phyloP scores from a whole-genome alignment of 2,329 filamentous ascomycete genomes.

The Endocalyx cinctus region DNA sequence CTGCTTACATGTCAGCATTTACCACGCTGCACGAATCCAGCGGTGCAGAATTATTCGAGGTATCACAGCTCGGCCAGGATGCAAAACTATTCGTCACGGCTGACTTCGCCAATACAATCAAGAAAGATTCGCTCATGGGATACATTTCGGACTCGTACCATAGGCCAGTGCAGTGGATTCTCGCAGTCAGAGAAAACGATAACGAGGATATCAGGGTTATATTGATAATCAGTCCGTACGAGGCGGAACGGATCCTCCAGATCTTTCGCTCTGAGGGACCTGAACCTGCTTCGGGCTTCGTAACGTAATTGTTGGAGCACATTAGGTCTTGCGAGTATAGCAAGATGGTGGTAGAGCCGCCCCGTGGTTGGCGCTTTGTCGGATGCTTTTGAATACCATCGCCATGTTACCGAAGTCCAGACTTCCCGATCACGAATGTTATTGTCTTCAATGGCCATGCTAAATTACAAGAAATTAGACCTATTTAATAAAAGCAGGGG shows the following conservation, averaged over 20 bases:
- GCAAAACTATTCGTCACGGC: constrained; percentile 6
- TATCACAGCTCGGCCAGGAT: constrained; percentile 1
- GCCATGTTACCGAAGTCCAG: constrained; percentile 74
- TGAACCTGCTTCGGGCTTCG: no score
- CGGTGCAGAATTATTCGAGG: constrained; percentile 1
- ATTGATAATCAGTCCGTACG: constrained; percentile 9
- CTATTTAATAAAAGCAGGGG: constrained; percentile 3
- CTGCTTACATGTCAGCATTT: constrained; percentile 9
- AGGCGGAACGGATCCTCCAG: constrained; percentile 5
- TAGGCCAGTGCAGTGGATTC: constrained; percentile 10
- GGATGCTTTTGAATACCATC: constrained; percentile 82
- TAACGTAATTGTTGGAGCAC: constrained; percentile 67
- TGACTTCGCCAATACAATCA: constrained; percentile 7
- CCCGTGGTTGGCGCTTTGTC: constrained; percentile 72
- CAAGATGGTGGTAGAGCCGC: constrained; percentile 82
- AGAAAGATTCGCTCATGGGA: background rate
- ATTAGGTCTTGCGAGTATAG: constrained; percentile 69
- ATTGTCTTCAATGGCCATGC: constrained; percentile 88
- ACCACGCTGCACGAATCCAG: constrained; percentile 1
- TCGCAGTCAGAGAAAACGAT: background rate
- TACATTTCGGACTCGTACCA: constrained; percentile 5
- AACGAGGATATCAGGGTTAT: constrained; percentile 1
- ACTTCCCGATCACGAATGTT: constrained; percentile 70
- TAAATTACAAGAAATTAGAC: constrained; percentile 20
- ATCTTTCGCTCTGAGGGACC: no score